Conservation (phyloP, 202 grass and related monocot genomes). For the Setaria italica region DNA sequence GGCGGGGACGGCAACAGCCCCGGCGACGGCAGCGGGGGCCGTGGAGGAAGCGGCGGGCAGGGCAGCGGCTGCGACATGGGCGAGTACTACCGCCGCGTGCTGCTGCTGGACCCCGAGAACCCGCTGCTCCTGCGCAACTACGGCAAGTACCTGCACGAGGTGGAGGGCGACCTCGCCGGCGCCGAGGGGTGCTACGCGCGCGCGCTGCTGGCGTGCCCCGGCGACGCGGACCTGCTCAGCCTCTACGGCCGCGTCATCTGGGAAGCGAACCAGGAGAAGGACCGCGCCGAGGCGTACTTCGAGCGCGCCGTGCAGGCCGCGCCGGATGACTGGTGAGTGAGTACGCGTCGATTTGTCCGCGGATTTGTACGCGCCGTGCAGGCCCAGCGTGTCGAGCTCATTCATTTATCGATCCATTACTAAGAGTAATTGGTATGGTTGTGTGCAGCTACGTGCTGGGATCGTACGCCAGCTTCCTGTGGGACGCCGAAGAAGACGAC, state of each 20-base stretch:
- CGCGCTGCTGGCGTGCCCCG: slow-evolving; percentile 61
- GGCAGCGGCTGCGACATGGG: slow-evolving; percentile 56
- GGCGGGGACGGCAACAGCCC: slow-evolving; percentile 23
- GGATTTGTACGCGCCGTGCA: too few species aligned
- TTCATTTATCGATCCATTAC: background rate
- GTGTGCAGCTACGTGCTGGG: slow-evolving; percentile 79
- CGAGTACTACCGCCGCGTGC: slow-evolving; percentile 66
- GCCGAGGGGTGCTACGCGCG: slow-evolving; percentile 76
- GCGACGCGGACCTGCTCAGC: slow-evolving; percentile 71
- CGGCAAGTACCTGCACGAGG: slow-evolving; percentile 82
- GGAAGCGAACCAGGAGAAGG: slow-evolving; percentile 65
- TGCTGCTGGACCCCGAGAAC: slow-evolving; percentile 67
- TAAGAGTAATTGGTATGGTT: background rate
- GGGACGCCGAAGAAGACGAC: slow-evolving; percentile 72
- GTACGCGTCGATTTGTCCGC: background rate
- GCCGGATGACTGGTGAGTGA: slow-evolving; percentile 67
- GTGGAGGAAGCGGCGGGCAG: slow-evolving; percentile 34
- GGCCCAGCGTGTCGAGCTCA: background rate
- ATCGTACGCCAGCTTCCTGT: slow-evolving; percentile 86
- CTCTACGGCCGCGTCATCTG: slow-evolving; percentile 75
- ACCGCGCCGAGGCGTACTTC: slow-evolving; percentile 71
- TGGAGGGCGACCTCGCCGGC: slow-evolving; percentile 61
- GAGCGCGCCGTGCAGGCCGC: slow-evolving; percentile 75
- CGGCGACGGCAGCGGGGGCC: slow-evolving; percentile 6
- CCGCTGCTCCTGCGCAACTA: slow-evolving; percentile 89